These are phyloP conservation scores for Madurella fahalii DNA, from an alignment of 2,329 filamentous ascomycete species.

Conservation along the genomic window DNA sequence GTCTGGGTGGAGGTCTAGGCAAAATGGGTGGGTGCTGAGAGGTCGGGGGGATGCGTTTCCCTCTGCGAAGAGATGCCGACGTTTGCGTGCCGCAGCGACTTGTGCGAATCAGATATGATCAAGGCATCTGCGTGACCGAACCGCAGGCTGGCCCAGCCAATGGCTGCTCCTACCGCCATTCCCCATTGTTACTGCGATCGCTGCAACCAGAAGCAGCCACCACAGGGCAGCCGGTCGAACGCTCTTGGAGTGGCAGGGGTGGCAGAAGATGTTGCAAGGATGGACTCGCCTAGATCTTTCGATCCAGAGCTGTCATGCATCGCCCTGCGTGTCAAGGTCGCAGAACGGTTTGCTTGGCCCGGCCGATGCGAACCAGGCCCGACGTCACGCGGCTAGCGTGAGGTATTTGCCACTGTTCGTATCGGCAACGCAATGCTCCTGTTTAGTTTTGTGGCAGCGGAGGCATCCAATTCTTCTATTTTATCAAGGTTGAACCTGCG, in stretches of 20 bases:
- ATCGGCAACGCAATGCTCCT: no score
- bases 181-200: neutral
- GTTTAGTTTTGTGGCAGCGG: no score
- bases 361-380: slow-evolving; percentile 4
- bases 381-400: slow-evolving; percentile 7
- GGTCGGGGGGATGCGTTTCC: no score
- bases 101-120: neutral
- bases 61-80: no score
- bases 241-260: neutral
- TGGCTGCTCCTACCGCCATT: neutral
- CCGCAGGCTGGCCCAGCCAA: slow-evolving; percentile 2
- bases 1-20: neutral
- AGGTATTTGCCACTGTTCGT: slow-evolving; percentile 1
- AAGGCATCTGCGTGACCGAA: neutral
- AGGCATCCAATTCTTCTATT: no score
- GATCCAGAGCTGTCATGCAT: slow-evolving; percentile 8
- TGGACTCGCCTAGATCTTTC: slow-evolving; percentile 16
- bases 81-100: no score
- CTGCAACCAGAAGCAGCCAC: neutral
- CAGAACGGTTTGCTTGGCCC: slow-evolving; percentile 6
- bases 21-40: neutral
- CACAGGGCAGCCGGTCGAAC: no score
- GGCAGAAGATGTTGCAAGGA: slow-evolving; percentile 9
- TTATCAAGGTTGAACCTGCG: no score
- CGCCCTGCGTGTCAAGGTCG: slow-evolving; percentile 12